Base-by-base conservation (phyloP, 768 basidiomycete species). In the Rhodotorula diobovata region DNA sequence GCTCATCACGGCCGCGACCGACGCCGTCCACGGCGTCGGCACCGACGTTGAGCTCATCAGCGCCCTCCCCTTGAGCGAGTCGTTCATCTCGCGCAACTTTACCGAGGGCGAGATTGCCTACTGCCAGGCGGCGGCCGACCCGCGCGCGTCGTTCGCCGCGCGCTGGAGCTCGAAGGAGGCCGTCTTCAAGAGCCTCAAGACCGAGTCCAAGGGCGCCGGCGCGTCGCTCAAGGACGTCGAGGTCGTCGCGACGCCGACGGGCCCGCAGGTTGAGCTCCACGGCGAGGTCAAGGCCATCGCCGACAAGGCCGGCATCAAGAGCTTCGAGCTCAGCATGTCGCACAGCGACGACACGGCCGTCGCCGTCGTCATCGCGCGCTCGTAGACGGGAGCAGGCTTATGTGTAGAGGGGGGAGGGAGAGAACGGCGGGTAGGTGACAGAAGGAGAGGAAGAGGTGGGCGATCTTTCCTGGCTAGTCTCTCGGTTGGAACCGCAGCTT, bases 91-190 rank as follows among this genome's bases (percentile, higher is more conserved):
- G 66, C 89, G 93, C 72, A 99, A 99, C 84, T 99, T 96, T 82
- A 98, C 94, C 30, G 86, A 88, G 18, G 87, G 84, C 34, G 96
- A 99, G 82, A 86, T 89, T 75, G 82, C 85, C 20, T 97, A 98
- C 84, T 97, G 94, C 82, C 84, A 82, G 61, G 76, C 85, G n/a
- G 93, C 97, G 77, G 88, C 95, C 5, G 90, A 90, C 59, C 87
- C 91, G 28, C 81, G 85, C 2, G 89, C 96, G 15, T 97, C 95
- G 4, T 93, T 96, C 79, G 95, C 96, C 32, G 94, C 90, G 46
- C 90, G 94, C 66, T 99, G 96, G 95, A 90, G 86, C 39, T 95
- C 92, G 62, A 99, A 98, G 82, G 96, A 98, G 81, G 95, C 94
- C 6, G 87, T 90, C 64, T 97, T 98, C 88, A 98, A 98, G 83